A percentile compares a stretch with the other conserved stretches of the same genome.
These are phyloP conservation scores for Epichloe scottii DNA, from an alignment of 2,329 filamentous ascomycete species.

Conservation along the genomic window DNA sequence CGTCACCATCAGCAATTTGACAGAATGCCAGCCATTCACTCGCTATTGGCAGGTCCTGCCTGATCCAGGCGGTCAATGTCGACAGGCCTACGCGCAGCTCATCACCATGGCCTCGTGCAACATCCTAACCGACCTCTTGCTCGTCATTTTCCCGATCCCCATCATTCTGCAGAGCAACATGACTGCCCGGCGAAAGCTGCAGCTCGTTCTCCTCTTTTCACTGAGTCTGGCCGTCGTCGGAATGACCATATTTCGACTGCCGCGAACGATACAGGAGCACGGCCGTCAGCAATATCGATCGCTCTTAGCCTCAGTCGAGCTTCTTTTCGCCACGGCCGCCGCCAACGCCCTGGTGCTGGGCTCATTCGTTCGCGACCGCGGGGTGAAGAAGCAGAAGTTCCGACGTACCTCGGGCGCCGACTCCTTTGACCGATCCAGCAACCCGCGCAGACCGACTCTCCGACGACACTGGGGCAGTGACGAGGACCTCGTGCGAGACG, in stretches of 20 bases:
- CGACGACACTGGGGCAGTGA: slow-evolving; percentile 75
- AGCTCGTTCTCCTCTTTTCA: slow-evolving; percentile 70
- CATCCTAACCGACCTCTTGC: slow-evolving; percentile 74
- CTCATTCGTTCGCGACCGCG: slow-evolving; percentile 82
- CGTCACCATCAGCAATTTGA: slow-evolving; percentile 67
- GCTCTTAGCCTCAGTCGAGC: slow-evolving; percentile 77
- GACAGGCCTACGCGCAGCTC: slow-evolving; percentile 76
- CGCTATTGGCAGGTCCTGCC: slow-evolving; percentile 76
- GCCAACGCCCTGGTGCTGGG: slow-evolving; percentile 85
- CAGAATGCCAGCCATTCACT: slow-evolving; percentile 66
- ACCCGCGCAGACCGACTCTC: slow-evolving; percentile 34
- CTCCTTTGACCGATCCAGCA: slow-evolving; percentile 41
- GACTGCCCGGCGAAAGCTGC: slow-evolving; percentile 62
- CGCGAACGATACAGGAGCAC: slow-evolving; percentile 55
- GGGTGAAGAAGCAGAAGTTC: slow-evolving; percentile 80
- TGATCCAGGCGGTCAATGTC: slow-evolving; percentile 74
- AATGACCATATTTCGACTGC: slow-evolving; percentile 72
- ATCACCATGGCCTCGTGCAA: slow-evolving; percentile 85
- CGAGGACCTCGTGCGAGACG: slow-evolving; percentile 70
- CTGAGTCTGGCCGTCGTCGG: slow-evolving; percentile 69
- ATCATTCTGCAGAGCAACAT: slow-evolving; percentile 74
- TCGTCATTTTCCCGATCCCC: slow-evolving; percentile 80
- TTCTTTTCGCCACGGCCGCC: slow-evolving; percentile 75
- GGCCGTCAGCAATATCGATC: slow-evolving; percentile 81
- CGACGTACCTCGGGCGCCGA: slow-evolving; percentile 50